Evolutionary conservation across 2,329 filamentous ascomycete species (phyloP).

Genomic region (Chrysosporium keratinophilum): DNA sequence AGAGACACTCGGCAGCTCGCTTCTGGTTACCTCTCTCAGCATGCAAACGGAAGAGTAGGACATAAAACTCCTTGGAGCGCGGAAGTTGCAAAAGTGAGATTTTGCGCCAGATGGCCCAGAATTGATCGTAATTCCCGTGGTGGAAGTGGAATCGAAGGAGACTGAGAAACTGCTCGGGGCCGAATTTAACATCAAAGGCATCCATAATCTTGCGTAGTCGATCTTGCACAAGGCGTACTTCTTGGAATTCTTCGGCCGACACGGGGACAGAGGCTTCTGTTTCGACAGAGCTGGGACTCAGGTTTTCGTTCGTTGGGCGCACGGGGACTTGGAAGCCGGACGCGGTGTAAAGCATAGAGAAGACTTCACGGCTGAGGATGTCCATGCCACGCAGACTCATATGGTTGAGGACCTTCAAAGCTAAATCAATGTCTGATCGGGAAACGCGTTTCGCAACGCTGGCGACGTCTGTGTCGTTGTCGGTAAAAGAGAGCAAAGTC

Average conservation of each 20-base stretch:
- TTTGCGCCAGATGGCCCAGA: constrained; percentile 53
- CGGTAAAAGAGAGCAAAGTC: constrained; percentile 25
- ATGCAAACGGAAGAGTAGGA: constrained; percentile 43
- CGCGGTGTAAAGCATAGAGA: constrained; percentile 36
- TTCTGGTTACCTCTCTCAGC: constrained; percentile 36
- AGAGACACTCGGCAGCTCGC: constrained; percentile 40
- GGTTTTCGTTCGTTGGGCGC: constrained; percentile 22
- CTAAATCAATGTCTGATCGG: constrained; percentile 27
- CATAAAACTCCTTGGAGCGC: constrained; percentile 48
- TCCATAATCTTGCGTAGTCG: constrained; percentile 25
- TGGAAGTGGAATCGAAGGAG: constrained; percentile 29
- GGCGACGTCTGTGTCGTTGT: constrained; percentile 11
- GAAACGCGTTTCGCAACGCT: constrained; percentile 17
- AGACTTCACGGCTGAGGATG: constrained; percentile 38
- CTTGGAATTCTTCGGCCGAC: constrained; percentile 10
- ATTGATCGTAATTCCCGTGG: constrained; percentile 43
- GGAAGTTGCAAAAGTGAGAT: constrained; percentile 41
- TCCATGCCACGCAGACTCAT: constrained; percentile 35
- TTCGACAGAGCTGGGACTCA: constrained; percentile 31
- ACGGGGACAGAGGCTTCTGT: constrained; percentile 19
- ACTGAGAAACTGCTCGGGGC: constrained; percentile 22
- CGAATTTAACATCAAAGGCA: constrained; percentile 23
- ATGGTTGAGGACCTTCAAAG: constrained; percentile 33
- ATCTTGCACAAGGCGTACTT: constrained; percentile 17
- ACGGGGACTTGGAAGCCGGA: constrained; percentile 37